A percentile compares a stretch with the other conserved stretches of the same genome.
These are phyloP conservation scores for Aspergillus asperescens DNA, from an alignment of 495 filamentous ascomycete genomes.

Conservation along the genomic window DNA sequence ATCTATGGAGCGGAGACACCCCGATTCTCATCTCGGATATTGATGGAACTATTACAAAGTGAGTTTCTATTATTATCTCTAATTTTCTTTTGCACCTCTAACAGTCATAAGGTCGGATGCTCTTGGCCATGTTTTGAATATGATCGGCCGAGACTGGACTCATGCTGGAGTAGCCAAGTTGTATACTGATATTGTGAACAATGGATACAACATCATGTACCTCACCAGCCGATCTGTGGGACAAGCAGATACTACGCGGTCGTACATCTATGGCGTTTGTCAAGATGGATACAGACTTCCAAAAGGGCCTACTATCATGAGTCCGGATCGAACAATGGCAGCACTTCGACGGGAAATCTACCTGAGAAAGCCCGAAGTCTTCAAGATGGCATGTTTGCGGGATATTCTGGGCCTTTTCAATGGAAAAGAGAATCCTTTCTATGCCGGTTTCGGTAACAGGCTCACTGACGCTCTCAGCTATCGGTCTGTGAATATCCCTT, in stretches of 20 bases:
- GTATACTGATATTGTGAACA: constrained; percentile 90
- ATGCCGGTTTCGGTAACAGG: constrained; percentile 94
- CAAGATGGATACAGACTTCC: constrained; percentile 86
- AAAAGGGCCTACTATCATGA: constrained; percentile 88
- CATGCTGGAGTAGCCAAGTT: constrained; percentile 94
- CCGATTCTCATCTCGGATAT: constrained; percentile 98
- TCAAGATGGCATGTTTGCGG: constrained; percentile 97
- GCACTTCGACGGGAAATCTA: constrained; percentile 92
- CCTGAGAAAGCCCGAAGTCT: constrained; percentile 92
- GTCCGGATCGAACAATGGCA: constrained; percentile 93
- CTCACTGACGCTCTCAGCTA: constrained; percentile 96
- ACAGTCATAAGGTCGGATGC: constrained; percentile 65
- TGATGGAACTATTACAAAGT: constrained; percentile 97
- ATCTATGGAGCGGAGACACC: constrained; percentile 79
- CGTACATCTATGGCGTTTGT: constrained; percentile 82
- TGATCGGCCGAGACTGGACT: constrained; percentile 98
- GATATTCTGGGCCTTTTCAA: constrained; percentile 88
- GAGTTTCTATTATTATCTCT: constrained; percentile 16
- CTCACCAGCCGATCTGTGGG: constrained; percentile 91
- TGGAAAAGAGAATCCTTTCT: constrained; percentile 78
- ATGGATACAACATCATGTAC: constrained; percentile 99
- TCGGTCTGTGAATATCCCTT: constrained; percentile 89
- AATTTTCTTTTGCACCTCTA: constrained; percentile 7
- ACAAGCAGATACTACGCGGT: constrained; percentile 84
- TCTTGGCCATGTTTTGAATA: constrained; percentile 93